Base-by-base conservation (phyloP, 768 basidiomycete species). In the Leccinum imitatum region DNA sequence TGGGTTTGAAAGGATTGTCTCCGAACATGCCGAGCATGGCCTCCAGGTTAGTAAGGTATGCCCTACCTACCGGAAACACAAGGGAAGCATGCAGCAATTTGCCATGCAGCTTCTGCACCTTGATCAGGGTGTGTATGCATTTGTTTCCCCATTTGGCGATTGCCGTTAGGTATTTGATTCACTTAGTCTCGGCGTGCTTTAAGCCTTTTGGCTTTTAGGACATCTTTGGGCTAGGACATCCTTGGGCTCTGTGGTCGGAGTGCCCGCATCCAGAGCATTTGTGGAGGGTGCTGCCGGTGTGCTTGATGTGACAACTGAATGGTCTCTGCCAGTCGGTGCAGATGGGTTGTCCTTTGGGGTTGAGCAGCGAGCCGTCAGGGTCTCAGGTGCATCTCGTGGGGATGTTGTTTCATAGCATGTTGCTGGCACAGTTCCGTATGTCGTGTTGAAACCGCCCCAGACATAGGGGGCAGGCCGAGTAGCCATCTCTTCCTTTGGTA, bases 1-100 rank as follows among this genome's bases (percentile, higher is more conserved):
- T 3, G 2, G 69, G 76, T n/a, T 60, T 27, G 64, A 76, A 75
- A 19, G 76, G 78, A 59, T 61, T 44, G 15, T 73, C 21, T 46
- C 53, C 17, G 47, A 67, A 76, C 1, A 67, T 54, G 1, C 62
- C 64, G 0, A 82, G 58, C 67, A 81, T 75, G 1, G 23, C 2
- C 56, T 82, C 77, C 31, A 65, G 9, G 13, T 50, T 44, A 0
- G 9, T n/a, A 3, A 65, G 37, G 2, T 63, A 57, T 0, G 53
- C 73, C 0, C 73, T 67, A 1, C 73, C 71, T 4, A 2, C 39
- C 4, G 74, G 73, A 7, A 77, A 50, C 0, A 80, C 65, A 0
- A 69, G 51, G 13, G 65, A 68, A 0, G 73, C 57, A 33, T 82
- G 80, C 0, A 57, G n/a, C 0, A 59, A 19, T 39, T 62, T 64